Base-by-base conservation (phyloP, 2,329 filamentous ascomycete genomes). In the Trichoderma citrinoviride region DNA sequence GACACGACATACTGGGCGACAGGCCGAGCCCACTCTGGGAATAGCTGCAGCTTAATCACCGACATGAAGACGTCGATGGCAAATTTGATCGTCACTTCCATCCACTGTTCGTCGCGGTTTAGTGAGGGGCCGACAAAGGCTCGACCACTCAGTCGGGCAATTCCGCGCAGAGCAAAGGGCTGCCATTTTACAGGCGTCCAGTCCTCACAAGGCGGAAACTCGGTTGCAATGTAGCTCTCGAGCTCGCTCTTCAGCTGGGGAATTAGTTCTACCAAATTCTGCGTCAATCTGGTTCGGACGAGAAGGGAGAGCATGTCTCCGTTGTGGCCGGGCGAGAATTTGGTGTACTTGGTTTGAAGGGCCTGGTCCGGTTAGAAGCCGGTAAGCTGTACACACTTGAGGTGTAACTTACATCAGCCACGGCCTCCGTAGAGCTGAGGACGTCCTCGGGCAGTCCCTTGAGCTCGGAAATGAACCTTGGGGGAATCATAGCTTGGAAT, bases 171-270 rank as follows among this genome's bases (percentile, higher is more conserved):
- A 49, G 83, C 75, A 64, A 85, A 81, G 0, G 80, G 79, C 43
- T 84, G 82, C 68, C 85, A 79, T 68, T 79, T 81, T 57, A 85
- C 79, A 0, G 82, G 71, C 1, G 81, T 85, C 85, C 85, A 87
- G 66, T 86, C 83, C 62, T 80, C 73, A 67, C 81, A 84, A 17
- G 76, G 72, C 5, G 82, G 81, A 46, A 84, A 82, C 70, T 83
- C 82, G 1, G 78, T 77, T 12, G 75, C 77, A 6, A 81, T 67
- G 27, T 83, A 77, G 66, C 77, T 73, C 65, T 83, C 79, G 21
- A 84, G 73, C 69, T 83, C 82, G 25, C 77, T 72, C 64, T 79
- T 82, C 23, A 84, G 75, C 62, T 76, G 77, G 5, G 82, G 80
- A 1, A 80, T 73, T 55, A 83, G 76, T 21, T 78, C 76, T 2